Evolutionary conservation across 805 yeast species (phyloP).

Genomic region (Starmerella vitae): DNA sequence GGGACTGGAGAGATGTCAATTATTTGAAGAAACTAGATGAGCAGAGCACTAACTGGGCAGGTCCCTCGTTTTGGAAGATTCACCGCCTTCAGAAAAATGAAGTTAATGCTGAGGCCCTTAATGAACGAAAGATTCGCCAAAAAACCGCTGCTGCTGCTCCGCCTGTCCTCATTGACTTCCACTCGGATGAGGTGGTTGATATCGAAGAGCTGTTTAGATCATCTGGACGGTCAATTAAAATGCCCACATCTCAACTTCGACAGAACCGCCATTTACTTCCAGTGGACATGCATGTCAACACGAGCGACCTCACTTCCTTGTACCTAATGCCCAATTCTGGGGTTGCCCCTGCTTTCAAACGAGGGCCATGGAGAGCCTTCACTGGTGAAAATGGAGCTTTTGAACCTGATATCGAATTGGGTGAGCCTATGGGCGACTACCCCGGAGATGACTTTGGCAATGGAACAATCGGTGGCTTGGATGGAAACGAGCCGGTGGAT

Average conservation of each 20-base stretch:
- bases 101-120: background rate
- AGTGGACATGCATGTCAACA: conserved; percentile 57
- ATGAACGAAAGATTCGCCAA: background rate
- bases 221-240: conserved; percentile 25
- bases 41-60: conserved; percentile 68
- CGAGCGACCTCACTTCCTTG: conserved; percentile 50
- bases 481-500: background rate
- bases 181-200: conserved; percentile 2
- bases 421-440: background rate
- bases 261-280: conserved; percentile 43
- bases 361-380: conserved; percentile 5
- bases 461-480: too few species aligned
- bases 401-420: background rate
- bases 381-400: background rate
- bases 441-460: background rate
- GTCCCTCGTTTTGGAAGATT: conserved; percentile 88
- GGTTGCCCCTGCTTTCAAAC: conserved; percentile 13
- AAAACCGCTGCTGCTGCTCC: conserved; percentile 18
- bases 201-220: conserved; percentile 3
- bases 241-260: conserved; percentile 25
- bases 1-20: conserved; percentile 16
- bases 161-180: conserved; percentile 34
- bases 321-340: conserved; percentile 48
- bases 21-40: conserved; percentile 29
- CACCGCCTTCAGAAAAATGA: conserved; percentile 35